Evolutionary conservation across 805 yeast species (phyloP).

Genomic region (Kluyveromyces wickerhamii): DNA sequence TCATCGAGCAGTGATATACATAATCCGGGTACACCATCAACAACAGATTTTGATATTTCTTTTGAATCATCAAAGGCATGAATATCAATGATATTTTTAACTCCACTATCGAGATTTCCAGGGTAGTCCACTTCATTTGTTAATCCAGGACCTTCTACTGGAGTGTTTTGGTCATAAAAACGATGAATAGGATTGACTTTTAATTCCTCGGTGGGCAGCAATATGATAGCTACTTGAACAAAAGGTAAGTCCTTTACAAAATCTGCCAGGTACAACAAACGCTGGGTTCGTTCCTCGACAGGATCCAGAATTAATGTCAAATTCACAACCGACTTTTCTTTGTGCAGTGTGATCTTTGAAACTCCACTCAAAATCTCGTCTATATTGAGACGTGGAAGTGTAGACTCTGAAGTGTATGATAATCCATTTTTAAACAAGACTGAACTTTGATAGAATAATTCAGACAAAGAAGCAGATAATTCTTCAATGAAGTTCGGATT

Average conservation of each 20-base stretch:
- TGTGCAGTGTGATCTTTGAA: constrained; percentile 18
- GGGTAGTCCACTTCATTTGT: constrained; percentile 21
- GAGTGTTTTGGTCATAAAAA: constrained; percentile 36
- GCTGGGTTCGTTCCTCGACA: constrained; percentile 58
- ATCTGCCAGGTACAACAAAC: constrained; percentile 41
- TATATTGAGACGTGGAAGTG: constrained; percentile 42
- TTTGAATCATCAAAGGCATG: constrained; percentile 41
- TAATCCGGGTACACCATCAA: constrained; percentile 36
- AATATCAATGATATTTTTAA: constrained; percentile 57
- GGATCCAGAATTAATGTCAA: constrained; percentile 66
- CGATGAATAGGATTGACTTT: constrained; percentile 45
- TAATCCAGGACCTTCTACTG: constrained; percentile 26
- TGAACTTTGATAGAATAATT: constrained; percentile 33
- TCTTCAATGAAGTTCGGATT: constrained; percentile 41
- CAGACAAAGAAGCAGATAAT: constrained; percentile 36
- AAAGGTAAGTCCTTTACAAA: constrained; percentile 39
- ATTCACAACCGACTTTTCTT: constrained; percentile 37
- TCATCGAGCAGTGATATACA: constrained; percentile 41
- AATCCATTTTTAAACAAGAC: constrained; percentile 27
- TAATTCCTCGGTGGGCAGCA: constrained; percentile 47
- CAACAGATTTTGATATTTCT: constrained; percentile 16
- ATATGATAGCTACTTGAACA: constrained; percentile 43
- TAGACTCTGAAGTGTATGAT: constrained; percentile 34
- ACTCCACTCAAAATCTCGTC: constrained; percentile 16
- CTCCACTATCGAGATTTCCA: constrained; percentile 17